A percentile compares a stretch with the other conserved stretches of the same genome.
Conservation (phyloP, 139 green algal species). For the Tetraselmis striata region DNA sequence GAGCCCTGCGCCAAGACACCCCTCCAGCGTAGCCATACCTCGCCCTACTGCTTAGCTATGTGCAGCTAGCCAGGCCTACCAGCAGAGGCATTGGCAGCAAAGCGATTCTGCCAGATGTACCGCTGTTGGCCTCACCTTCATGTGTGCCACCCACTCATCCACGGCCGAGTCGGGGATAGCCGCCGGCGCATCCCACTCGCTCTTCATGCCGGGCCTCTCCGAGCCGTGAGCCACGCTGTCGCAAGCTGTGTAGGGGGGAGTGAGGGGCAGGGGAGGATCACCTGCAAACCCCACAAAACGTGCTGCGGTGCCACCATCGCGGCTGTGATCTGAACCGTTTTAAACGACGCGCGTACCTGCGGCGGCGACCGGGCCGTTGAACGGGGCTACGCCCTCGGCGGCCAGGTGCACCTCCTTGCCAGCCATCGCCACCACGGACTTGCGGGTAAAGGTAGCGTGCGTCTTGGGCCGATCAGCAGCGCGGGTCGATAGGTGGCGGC, state of each 20-base stretch:
- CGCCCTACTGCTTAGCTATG: no score
- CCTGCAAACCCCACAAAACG: no score
- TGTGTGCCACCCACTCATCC: not conserved
- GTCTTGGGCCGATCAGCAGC: not conserved
- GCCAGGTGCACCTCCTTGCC: not conserved
- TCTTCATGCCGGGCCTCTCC: not conserved
- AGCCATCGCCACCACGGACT: not conserved
- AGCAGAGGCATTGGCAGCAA: no score
- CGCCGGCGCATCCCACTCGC: not conserved
- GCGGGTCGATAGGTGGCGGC: no score
- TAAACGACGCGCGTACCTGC: no score
- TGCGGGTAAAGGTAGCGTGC: not conserved
- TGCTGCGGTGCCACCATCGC: no score
- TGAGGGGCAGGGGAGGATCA: no score
- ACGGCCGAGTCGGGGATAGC: not conserved
- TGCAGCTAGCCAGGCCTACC: no score
- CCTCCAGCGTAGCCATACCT: no score
- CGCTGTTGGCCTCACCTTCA: not conserved
- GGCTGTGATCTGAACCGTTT: no score
- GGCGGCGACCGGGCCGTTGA: not conserved
- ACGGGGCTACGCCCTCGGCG: not conserved
- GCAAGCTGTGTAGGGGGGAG: not conserved
- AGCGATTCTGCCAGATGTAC: no score
- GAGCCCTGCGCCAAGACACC: no score
- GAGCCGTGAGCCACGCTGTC: not conserved